These are phyloP conservation scores for Asterochloris erici DNA, from an alignment of 139 green algal species.

Conservation along the genomic window DNA sequence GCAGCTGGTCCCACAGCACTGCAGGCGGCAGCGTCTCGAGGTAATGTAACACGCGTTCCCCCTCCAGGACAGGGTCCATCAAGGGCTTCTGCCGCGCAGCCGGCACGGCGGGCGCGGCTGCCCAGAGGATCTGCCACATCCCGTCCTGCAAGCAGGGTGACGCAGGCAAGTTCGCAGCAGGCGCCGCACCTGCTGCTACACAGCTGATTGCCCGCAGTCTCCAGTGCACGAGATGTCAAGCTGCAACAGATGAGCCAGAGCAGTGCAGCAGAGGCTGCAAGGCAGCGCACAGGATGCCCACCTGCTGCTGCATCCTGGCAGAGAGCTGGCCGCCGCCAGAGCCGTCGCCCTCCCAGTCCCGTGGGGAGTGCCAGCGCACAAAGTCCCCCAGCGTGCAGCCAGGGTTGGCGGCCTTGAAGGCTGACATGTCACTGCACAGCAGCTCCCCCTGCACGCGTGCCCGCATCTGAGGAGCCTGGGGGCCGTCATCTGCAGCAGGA, in stretches of 20 bases:
- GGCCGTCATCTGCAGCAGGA: neutral
- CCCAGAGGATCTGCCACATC: constrained; percentile 71
- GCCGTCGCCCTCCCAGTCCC: constrained; percentile 52
- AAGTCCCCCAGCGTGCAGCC: constrained; percentile 76
- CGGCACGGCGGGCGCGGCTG: constrained; percentile 33
- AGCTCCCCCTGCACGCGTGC: constrained; percentile 44
- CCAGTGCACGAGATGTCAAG: neutral
- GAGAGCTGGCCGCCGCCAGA: constrained; percentile 25
- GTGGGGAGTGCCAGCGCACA: constrained; percentile 75
- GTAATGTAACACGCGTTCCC: constrained; percentile 73
- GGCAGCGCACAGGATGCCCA: neutral
- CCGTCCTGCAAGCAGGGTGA: constrained; percentile 15
- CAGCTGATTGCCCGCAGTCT: neutral
- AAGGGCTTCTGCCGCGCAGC: constrained; percentile 60
- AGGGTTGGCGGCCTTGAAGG: constrained; percentile 94
- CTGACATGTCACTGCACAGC: constrained; percentile 77
- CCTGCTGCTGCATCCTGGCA: constrained; percentile 26
- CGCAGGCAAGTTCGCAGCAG: neutral
- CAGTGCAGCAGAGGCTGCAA: neutral
- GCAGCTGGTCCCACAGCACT: constrained; percentile 56
- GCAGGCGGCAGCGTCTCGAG: constrained; percentile 64
- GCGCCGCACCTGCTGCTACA: neutral
- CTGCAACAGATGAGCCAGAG: neutral
- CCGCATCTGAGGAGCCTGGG: constrained; percentile 3
- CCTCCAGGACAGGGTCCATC: constrained; percentile 65